Evolutionary conservation across 441 rosid species (phyloP).

Genomic region (Viola pubescens): DNA sequence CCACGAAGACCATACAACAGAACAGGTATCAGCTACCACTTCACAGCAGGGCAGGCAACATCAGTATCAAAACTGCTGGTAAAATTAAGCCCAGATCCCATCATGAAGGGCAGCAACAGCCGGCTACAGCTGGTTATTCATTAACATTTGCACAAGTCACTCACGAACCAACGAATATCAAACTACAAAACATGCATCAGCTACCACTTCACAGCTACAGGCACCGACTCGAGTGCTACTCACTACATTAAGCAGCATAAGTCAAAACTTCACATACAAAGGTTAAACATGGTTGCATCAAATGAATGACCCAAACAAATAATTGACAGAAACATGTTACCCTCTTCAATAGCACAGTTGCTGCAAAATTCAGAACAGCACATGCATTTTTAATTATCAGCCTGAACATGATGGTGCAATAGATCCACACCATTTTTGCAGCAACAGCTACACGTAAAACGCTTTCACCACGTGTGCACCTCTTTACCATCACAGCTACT

Average conservation of each 20-base stretch:
- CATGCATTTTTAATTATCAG: slow-evolving; percentile 21
- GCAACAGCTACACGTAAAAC: slow-evolving; percentile 37
- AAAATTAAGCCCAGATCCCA: slow-evolving; percentile 17
- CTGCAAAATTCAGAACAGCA: slow-evolving; percentile 29
- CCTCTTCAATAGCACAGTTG: slow-evolving; percentile 22
- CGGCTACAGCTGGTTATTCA: slow-evolving; percentile 26
- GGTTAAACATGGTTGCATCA: slow-evolving; percentile 14
- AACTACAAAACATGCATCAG: slow-evolving; percentile 35
- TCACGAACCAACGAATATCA: slow-evolving; percentile 29
- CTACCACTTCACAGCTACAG: slow-evolving; percentile 49
- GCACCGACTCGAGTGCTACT: slow-evolving; percentile 36
- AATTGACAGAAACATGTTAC: slow-evolving; percentile 30
- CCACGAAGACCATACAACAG: too few relatives aligned
- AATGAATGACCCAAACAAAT: slow-evolving; percentile 28
- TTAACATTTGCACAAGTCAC: slow-evolving; percentile 24
- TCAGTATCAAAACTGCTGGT: slow-evolving; percentile 18
- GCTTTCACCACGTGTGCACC: slow-evolving; percentile 28
- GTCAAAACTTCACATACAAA: slow-evolving; percentile 17
- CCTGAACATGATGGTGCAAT: slow-evolving; percentile 18
- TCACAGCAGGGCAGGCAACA: slow-evolving; percentile 21
- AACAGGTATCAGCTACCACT: too few relatives aligned
- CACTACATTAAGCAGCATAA: slow-evolving; percentile 42
- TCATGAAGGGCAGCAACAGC: slow-evolving; percentile 36
- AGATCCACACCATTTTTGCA: slow-evolving; percentile 29
- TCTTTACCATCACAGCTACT: slow-evolving; percentile 37